Percentiles rank a stretch among this genome's conserved stretches.
Evolutionary conservation across 805 yeast genomes (phyloP).

Genomic region (Nakazawaea molendinolei): DNA sequence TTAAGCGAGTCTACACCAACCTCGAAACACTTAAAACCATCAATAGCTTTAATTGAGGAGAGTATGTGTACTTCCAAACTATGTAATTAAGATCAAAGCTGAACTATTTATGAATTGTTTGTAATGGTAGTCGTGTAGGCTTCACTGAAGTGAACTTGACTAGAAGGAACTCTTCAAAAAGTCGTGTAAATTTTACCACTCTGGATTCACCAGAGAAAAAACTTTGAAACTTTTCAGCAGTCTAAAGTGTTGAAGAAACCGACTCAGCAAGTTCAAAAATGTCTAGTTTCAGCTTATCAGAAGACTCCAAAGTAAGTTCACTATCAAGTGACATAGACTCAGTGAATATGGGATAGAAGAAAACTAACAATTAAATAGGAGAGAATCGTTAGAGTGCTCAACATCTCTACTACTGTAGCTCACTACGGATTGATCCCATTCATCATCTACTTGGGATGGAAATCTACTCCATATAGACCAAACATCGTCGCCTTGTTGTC

Average conservation of each 20-base stretch:
- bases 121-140: too few species aligned
- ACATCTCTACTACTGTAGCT: constrained; percentile 76
- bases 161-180: too few species aligned
- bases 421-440: constrained; percentile 98
- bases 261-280: constrained; percentile 21
- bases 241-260: too few species aligned
- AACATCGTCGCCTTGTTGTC: constrained; percentile 63
- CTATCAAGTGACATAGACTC: too few species aligned
- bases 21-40: neutral
- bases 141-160: too few species aligned
- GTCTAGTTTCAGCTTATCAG: constrained; percentile 35
- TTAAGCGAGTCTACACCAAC: constrained; percentile 29
- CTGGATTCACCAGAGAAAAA: too few species aligned
- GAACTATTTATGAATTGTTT: too few species aligned
- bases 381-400: constrained; percentile 78
- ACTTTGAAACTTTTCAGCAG: too few species aligned
- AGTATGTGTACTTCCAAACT: too few species aligned
- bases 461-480: constrained; percentile 78
- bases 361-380: constrained; percentile 39
- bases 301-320: constrained; percentile 33
- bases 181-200: too few species aligned
- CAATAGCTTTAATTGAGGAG: too few species aligned
- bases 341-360: neutral
- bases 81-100: too few species aligned
- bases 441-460: constrained; percentile 85